These are phyloP conservation scores for Potentilla sterilis DNA, from an alignment of 306 rosid species.

Conservation along the genomic window DNA sequence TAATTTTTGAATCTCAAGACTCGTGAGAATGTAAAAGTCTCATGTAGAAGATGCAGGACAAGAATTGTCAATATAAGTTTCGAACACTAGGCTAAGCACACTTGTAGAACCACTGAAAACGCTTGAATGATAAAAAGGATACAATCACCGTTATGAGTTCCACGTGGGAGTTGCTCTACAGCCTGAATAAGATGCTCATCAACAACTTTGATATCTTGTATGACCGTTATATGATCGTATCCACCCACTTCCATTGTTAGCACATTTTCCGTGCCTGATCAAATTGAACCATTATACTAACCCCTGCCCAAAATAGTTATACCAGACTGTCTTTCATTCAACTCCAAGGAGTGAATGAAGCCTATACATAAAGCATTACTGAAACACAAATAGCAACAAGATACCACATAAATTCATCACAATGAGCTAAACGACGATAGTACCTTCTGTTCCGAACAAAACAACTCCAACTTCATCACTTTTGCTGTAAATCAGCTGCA, in stretches of 20 bases:
- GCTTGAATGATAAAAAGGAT: constrained; percentile 40
- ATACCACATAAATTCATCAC: not conserved
- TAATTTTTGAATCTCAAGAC: constrained; percentile 1
- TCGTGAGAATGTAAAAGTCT: not conserved
- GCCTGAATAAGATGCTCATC: constrained; percentile 70
- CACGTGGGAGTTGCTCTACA: constrained; percentile 70
- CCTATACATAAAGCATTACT: not conserved
- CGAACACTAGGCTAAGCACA: not conserved
- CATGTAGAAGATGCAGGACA: not conserved
- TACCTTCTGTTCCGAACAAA: constrained; percentile 83
- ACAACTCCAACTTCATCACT: constrained; percentile 71
- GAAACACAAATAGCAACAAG: not conserved
- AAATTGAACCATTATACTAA: not conserved
- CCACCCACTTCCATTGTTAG: constrained; percentile 85
- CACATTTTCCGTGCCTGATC: constrained; percentile 75
- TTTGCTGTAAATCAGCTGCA: constrained; percentile 65
- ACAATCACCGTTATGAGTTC: constrained; percentile 79
- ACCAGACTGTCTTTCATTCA: not conserved
- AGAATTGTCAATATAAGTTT: not conserved
- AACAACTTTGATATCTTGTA: constrained; percentile 66
- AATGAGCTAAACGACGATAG: not conserved
- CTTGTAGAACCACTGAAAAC: not conserved
- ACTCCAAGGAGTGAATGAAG: not conserved
- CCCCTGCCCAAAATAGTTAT: not conserved
- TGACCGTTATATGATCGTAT: constrained; percentile 72